A percentile compares a stretch with the other conserved stretches of the same genome.
These are phyloP conservation scores for Eragrostis nindensis DNA, from an alignment of 176 grass and related monocot genomes.

Conservation along the genomic window DNA sequence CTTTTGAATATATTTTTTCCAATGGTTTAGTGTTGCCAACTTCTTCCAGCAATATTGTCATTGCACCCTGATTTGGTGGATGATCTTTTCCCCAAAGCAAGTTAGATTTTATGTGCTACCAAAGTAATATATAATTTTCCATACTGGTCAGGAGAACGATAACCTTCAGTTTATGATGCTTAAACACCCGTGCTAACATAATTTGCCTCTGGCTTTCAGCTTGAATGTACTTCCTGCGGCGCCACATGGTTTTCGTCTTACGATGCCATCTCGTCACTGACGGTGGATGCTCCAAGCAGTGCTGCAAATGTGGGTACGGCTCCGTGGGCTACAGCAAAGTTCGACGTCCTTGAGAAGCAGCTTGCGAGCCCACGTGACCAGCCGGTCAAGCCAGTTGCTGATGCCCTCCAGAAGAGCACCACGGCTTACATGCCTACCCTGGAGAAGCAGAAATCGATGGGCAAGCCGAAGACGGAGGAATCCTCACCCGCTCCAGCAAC, in stretches of 20 bases:
- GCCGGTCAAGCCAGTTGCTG: conserved; percentile 43
- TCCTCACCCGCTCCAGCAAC: conserved; percentile 13
- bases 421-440: conserved; percentile 59
- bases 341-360: conserved; percentile 85
- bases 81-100: conserved; percentile 13
- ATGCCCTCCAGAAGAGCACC: conserved; percentile 61
- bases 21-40: not conserved
- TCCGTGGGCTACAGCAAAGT: conserved; percentile 79
- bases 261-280: conserved; percentile 78
- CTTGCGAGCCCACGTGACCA: conserved; percentile 64
- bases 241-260: conserved; percentile 73
- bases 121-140: not conserved
- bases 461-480: conserved; percentile 47
- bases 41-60: conserved; percentile 2
- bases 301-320: conserved; percentile 68
- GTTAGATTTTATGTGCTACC: not conserved
- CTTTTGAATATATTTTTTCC: not conserved
- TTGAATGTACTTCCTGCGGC: conserved; percentile 85
- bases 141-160: not conserved
- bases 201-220: conserved; percentile 45
- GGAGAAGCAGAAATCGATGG: conserved; percentile 72
- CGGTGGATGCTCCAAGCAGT: conserved; percentile 58
- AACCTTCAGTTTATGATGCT: conserved; percentile 13
- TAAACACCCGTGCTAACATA: not conserved
- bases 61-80: not conserved